phyloP scores from a whole-genome alignment of 2,329 filamentous ascomycete genomes.

The Cytospora paraplurivora region DNA sequence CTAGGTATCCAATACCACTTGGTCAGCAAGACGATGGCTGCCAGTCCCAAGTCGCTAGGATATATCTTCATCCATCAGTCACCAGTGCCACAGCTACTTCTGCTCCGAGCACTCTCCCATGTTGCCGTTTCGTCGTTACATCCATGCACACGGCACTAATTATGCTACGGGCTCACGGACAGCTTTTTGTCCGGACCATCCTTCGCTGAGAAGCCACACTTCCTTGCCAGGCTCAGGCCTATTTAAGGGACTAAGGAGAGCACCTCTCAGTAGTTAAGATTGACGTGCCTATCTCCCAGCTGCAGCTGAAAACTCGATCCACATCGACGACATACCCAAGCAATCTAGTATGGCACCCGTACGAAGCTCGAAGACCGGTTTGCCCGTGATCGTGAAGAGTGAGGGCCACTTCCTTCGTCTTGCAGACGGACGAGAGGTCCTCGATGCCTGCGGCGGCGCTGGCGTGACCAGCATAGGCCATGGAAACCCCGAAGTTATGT shows the following conservation, averaged over 20 bases:
- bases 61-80: neutral
- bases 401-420: conserved; percentile 34
- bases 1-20: neutral
- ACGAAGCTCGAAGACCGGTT: neutral
- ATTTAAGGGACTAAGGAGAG: neutral
- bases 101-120: neutral
- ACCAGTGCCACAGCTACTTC: neutral
- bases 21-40: neutral
- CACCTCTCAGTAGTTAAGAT: neutral
- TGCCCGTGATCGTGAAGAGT: conserved; percentile 27
- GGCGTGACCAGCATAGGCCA: conserved; percentile 74
- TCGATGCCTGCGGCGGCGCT: conserved; percentile 74
- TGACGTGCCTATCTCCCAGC: neutral
- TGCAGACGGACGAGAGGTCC: conserved; percentile 55
- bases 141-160: neutral
- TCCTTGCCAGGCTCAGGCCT: neutral
- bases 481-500: conserved; percentile 59
- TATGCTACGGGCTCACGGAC: neutral
- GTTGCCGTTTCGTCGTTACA: neutral
- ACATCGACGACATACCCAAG: neutral
- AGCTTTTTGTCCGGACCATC: neutral
- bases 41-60: neutral
- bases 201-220: neutral
- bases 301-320: neutral
- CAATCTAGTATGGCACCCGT: neutral